phyloP scores from a whole-genome alignment of 1,284 basidiomycete genomes.

The Ganoderma lucidum region DNA sequence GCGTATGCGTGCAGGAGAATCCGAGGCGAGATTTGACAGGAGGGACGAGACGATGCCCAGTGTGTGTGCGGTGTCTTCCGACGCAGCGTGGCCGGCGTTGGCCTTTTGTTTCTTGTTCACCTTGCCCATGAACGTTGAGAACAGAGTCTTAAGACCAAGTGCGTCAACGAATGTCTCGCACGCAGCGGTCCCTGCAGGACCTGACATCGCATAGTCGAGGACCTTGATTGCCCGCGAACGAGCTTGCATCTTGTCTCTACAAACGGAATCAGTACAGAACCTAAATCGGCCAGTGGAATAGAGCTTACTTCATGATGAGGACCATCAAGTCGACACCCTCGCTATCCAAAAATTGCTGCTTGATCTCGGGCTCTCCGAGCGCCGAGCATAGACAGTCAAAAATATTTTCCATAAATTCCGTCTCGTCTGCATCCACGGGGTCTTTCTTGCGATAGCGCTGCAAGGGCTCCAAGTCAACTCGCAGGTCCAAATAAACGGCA shows the following conservation, averaged over 20 bases:
- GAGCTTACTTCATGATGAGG: conserved; percentile 88
- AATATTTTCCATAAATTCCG: conserved; percentile 97
- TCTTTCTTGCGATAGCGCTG: conserved; percentile 89
- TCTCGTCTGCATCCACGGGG: conserved; percentile 87
- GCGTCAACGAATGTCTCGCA: conserved; percentile 92
- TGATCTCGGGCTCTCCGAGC: conserved; percentile 78
- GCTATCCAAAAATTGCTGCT: conserved; percentile 83
- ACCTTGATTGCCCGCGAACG: conserved; percentile 88
- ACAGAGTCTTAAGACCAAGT: conserved; percentile 88
- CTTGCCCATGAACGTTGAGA: conserved; percentile 94
- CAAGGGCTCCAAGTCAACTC: background rate
- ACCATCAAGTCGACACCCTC: conserved; percentile 98
- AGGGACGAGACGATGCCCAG: conserved; percentile 90
- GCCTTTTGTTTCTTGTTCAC: conserved; percentile 67
- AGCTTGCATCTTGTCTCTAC: conserved; percentile 84
- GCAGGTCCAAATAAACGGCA: background rate
- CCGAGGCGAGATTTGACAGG: conserved; percentile 89
- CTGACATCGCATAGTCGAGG: conserved; percentile 91
- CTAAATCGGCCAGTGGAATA: background rate
- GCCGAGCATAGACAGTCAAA: conserved; percentile 92
- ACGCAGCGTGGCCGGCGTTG: conserved; percentile 59
- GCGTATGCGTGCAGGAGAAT: conserved; percentile 83
- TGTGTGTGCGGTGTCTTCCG: conserved; percentile 88
- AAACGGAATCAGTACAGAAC: conserved; percentile 8
- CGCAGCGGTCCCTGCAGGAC: conserved; percentile 73